A percentile compares a stretch with the other conserved stretches of the same genome.
These are phyloP conservation scores for Themeda triandra DNA, from an alignment of 176 grass and related monocot species.

Conservation along the genomic window DNA sequence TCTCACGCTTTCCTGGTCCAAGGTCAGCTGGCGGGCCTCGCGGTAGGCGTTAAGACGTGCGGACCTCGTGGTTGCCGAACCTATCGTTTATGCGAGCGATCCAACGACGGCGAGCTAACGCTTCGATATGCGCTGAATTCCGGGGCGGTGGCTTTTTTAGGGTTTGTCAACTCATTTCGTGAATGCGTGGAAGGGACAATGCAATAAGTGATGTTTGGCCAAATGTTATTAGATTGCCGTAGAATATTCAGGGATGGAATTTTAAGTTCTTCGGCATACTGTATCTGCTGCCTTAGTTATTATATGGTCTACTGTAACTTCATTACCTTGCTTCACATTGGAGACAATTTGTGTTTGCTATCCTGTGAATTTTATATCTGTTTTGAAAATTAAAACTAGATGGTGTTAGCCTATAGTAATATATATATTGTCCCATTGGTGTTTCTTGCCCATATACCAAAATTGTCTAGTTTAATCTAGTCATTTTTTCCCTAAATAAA, in stretches of 20 bases:
- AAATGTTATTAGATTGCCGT: constrained; percentile 32
- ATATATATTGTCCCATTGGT: not conserved
- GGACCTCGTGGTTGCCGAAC: constrained; percentile 46
- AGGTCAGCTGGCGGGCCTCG: constrained; percentile 86
- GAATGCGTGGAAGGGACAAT: constrained; percentile 33
- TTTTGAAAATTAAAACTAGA: not conserved
- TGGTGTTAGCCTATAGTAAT: constrained; percentile 6
- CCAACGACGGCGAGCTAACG: constrained; percentile 32
- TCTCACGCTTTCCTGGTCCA: constrained; percentile 95
- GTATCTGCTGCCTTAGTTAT: constrained; percentile 40
- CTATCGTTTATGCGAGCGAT: constrained; percentile 43
- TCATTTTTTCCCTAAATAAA: not conserved
- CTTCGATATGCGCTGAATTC: constrained; percentile 41
- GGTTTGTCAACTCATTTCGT: constrained; percentile 29
- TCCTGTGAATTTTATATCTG: constrained; percentile 9
- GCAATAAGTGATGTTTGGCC: constrained; percentile 39
- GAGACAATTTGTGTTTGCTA: constrained; percentile 14
- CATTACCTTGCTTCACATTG: not conserved
- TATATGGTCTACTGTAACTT: constrained; percentile 47
- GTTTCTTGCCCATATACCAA: not conserved
- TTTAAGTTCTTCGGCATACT: constrained; percentile 35
- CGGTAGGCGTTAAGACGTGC: constrained; percentile 79
- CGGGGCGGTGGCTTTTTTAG: constrained; percentile 20
- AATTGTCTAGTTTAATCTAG: not conserved
- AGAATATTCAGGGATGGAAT: constrained; percentile 30